Base-by-base conservation (phyloP, 2,329 filamentous ascomycete species). In the Trichocomaceae sp. region DNA sequence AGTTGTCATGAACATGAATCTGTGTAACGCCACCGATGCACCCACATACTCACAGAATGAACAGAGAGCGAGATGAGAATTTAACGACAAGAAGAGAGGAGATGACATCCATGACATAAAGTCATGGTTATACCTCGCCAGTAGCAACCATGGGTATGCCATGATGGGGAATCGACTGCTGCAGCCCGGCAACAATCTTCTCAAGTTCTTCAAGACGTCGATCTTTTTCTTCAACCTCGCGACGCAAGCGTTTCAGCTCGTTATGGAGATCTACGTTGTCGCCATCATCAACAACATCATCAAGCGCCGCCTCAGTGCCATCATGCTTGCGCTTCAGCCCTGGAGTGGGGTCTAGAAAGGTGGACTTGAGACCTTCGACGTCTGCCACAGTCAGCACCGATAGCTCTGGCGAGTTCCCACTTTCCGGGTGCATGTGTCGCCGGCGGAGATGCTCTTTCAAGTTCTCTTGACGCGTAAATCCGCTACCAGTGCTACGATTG, bases 391-490 rank as follows among this genome's bases (percentile, higher is more conserved):
- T 63, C 56, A 65, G 64, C 46, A 61, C 72, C 5, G 73, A 57
- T 7, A 65, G 54, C 12, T 66, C 66, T 12, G 65, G 61, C 9
- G 65, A 60, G 17, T 64, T 58, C 2, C 64, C 66, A 41, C 68
- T 70, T 31, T 72, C 71, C 1, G 60, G 66, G 55, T 79, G 77
- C 42, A 81, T 86, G 68, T 97, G 92, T n/a, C 95, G 88, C 23
- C 92, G 85, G 19, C 92, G 87, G 17, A 96, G 77, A 72, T 97
- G 92, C 72, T 97, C 92, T 67, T 92, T 90, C 3, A 96, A 78
- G 64, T 97, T 97, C 73, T 97, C 92, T 66, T 91, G 88, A 49
- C 92, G 84, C 8, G 91, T 95, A 70, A 97, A 97, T 20, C 90
- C 90, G 64, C 90, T 88, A 59, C 90, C 91, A 0, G 83, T 85